phyloP scores from a whole-genome alignment of 208 protist species.

The Angomonas deanei region DNA sequence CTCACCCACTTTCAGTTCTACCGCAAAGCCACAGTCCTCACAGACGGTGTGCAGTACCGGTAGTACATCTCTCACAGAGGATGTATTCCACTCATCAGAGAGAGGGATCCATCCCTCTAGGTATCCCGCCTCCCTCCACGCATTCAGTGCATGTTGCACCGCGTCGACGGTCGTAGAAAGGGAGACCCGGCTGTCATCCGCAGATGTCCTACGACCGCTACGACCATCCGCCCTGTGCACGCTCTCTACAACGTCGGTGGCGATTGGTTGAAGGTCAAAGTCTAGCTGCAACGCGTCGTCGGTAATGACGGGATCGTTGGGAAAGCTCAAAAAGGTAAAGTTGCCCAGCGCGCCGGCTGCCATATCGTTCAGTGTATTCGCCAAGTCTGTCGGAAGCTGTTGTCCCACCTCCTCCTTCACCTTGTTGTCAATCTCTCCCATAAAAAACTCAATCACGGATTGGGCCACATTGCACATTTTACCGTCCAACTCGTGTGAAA shows the following conservation, averaged over 20 bases:
- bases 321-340: background rate
- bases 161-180: slow-evolving; percentile 12
- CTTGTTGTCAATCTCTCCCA: slow-evolving; percentile 46
- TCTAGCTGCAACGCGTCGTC: background rate
- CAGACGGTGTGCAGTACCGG: slow-evolving; percentile 46
- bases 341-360: background rate
- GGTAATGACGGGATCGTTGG: background rate
- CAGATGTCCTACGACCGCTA: background rate
- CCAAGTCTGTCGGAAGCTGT: slow-evolving; percentile 12
- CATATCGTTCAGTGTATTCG: background rate
- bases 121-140: slow-evolving; percentile 1
- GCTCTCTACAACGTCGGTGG: background rate
- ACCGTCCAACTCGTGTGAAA: slow-evolving; percentile 41
- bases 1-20: slow-evolving; percentile 4
- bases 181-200: slow-evolving; percentile 13
- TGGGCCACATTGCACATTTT: slow-evolving; percentile 32
- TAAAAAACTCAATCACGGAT: slow-evolving; percentile 38
- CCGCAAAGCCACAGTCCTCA: slow-evolving; percentile 37
- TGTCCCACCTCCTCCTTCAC: slow-evolving; percentile 29
- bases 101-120: slow-evolving; percentile 5
- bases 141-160: slow-evolving; percentile 35
- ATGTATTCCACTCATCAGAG: slow-evolving; percentile 43
- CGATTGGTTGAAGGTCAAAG: background rate
- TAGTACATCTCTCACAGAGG: slow-evolving; percentile 38
- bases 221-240: background rate